A percentile compares a stretch with the other conserved stretches of the same genome.
Evolutionary conservation across 1,284 basidiomycete species (phyloP).

Genomic region (Tremellales sp.): DNA sequence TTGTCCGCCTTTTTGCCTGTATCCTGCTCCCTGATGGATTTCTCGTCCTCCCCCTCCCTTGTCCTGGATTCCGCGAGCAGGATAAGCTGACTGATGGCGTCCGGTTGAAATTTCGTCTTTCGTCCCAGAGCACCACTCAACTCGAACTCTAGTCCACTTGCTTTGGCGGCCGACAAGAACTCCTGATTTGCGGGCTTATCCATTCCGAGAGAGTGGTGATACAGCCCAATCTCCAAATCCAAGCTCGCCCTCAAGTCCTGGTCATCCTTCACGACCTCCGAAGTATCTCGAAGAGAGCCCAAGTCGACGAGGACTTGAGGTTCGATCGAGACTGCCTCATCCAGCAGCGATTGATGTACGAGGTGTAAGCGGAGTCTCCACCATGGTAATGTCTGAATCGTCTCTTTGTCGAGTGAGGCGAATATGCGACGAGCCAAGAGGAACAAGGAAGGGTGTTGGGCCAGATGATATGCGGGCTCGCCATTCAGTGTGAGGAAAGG

Average conservation of each 20-base stretch:
- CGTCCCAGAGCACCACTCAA: slow-evolving; percentile 90
- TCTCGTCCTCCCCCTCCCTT: slow-evolving; percentile 45
- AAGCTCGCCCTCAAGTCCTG: slow-evolving; percentile 65
- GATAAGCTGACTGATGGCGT: slow-evolving; percentile 82
- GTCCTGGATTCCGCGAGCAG: slow-evolving; percentile 81
- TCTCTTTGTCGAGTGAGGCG: slow-evolving; percentile 51
- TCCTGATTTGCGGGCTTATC: slow-evolving; percentile 73
- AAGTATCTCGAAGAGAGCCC: background rate
- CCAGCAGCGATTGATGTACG: slow-evolving; percentile 78
- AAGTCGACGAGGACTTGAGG: slow-evolving; percentile 55
- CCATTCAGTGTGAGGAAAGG: slow-evolving; percentile 77
- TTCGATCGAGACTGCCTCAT: slow-evolving; percentile 71
- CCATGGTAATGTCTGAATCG: slow-evolving; percentile 58
- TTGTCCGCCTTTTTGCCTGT: slow-evolving; percentile 2
- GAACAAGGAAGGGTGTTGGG: slow-evolving; percentile 65
- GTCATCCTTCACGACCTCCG: slow-evolving; percentile 11
- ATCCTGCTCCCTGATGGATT: slow-evolving; percentile 3
- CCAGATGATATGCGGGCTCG: slow-evolving; percentile 94
- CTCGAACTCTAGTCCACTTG: slow-evolving; percentile 79
- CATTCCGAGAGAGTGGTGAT: slow-evolving; percentile 65
- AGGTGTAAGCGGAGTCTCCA: slow-evolving; percentile 74
- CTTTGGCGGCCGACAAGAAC: slow-evolving; percentile 73
- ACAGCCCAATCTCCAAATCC: slow-evolving; percentile 73
- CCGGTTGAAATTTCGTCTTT: slow-evolving; percentile 89
- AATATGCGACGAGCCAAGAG: slow-evolving; percentile 72